These are phyloP conservation scores for Gossypium schwendimanii DNA, from an alignment of 441 rosid genomes.

Conservation along the genomic window DNA sequence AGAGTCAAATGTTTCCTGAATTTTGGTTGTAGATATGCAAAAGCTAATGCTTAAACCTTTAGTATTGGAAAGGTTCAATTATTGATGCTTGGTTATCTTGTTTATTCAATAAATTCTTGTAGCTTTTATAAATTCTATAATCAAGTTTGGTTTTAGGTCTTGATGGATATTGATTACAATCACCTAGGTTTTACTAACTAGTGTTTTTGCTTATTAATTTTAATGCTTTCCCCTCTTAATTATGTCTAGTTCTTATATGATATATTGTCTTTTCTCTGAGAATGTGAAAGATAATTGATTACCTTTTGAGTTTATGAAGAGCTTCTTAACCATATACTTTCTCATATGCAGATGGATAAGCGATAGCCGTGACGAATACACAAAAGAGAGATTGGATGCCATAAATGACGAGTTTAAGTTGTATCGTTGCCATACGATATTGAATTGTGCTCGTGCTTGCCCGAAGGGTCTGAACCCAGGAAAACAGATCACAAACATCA, in stretches of 20 bases:
- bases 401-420: constrained; percentile 80
- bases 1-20: not conserved
- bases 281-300: not conserved
- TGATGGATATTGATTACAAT: not conserved
- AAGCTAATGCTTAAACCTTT: too few relatives aligned
- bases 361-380: constrained; percentile 90
- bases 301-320: not conserved
- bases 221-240: not conserved
- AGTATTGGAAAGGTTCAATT: too few relatives aligned
- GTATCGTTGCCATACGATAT: constrained; percentile 89
- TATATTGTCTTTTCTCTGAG: not conserved
- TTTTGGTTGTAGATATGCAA: not conserved
- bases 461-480: constrained; percentile 98
- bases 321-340: not conserved
- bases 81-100: not conserved
- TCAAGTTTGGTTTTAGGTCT: not conserved
- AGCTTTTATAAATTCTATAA: not conserved
- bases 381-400: constrained; percentile 74
- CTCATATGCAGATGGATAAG: constrained; percentile 72
- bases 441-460: constrained; percentile 94
- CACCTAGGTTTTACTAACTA: not conserved
- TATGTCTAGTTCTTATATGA: not conserved
- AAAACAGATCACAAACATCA: constrained; percentile 73
- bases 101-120: not conserved
- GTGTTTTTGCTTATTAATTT: not conserved